phyloP scores from a whole-genome alignment of 73 alveolate genomes.

The Paramecium sexaurelia region DNA sequence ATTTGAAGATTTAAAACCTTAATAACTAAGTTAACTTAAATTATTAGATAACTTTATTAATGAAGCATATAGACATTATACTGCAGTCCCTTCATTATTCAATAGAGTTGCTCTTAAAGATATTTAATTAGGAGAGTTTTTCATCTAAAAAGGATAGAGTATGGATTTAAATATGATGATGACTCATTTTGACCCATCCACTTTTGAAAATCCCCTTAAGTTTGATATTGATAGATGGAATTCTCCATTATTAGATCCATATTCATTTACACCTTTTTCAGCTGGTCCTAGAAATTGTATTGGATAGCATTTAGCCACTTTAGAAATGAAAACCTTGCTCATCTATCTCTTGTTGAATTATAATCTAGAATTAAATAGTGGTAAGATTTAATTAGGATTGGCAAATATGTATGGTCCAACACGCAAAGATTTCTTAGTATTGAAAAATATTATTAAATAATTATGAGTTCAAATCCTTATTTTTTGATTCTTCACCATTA shows the following conservation, averaged over 20 bases:
- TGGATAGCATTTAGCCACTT: constrained; percentile 53
- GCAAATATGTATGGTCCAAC: constrained; percentile 53
- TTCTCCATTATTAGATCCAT: neutral
- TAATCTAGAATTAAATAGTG: constrained; percentile 1
- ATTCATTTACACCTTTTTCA: constrained; percentile 54
- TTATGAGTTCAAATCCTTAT: constrained; percentile 44
- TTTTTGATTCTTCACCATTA: neutral
- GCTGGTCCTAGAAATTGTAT: constrained; percentile 64
- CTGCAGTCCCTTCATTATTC: neutral
- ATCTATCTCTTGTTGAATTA: neutral
- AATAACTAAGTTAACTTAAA: neutral
- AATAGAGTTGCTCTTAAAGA: constrained; percentile 12
- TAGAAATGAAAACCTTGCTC: constrained; percentile 41
- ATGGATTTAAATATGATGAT: constrained; percentile 32
- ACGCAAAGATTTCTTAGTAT: constrained; percentile 38
- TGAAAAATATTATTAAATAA: constrained; percentile 16
- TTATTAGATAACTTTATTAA: neutral
- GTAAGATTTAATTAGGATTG: constrained; percentile 6
- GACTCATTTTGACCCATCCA: neutral
- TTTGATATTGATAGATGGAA: constrained; percentile 48
- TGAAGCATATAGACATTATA: constrained; percentile 7
- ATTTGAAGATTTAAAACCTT: neutral
- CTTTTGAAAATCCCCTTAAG: constrained; percentile 1
- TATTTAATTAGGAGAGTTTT: neutral
- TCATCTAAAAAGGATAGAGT: constrained; percentile 15